Percentiles rank a stretch among this genome's conserved stretches.
These are phyloP conservation scores for Leishmania mexicana DNA, from an alignment of 208 protist species.

Conservation along the genomic window DNA sequence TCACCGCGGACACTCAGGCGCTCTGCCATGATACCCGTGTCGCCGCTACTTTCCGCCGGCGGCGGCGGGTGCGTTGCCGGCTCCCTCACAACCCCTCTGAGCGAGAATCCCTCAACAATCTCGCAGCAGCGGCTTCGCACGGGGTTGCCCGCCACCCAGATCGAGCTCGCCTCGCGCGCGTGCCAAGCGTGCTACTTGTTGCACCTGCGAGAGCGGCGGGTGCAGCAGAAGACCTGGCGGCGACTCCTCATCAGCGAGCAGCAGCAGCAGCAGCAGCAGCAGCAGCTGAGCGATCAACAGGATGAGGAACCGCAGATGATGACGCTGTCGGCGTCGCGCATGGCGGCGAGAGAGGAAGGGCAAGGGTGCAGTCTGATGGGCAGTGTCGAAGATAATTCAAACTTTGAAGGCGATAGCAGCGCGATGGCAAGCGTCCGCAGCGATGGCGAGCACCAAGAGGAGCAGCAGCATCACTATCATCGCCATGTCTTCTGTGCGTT, in stretches of 20 bases:
- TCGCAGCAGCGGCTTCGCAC: background rate
- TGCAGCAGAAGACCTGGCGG: conserved; percentile 12
- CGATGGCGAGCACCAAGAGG: background rate
- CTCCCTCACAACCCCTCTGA: background rate
- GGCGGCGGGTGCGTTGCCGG: background rate
- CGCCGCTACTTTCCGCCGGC: conserved; percentile 2
- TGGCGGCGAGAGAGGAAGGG: background rate
- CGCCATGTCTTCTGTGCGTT: background rate
- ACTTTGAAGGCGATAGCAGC: conserved; percentile 7
- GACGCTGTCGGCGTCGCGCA: background rate
- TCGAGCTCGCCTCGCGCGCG: conserved; percentile 30
- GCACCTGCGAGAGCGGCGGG: conserved; percentile 20
- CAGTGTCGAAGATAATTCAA: background rate
- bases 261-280: conserved; percentile 16
- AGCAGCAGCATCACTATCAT: background rate
- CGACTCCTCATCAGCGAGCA: conserved; percentile 18
- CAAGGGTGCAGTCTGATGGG: background rate
- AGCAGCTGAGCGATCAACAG: background rate
- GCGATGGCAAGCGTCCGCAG: background rate
- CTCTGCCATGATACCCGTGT: conserved; percentile 4
- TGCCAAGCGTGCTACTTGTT: conserved; percentile 29
- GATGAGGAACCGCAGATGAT: conserved; percentile 12
- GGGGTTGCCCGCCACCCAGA: background rate
- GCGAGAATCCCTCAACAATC: background rate
- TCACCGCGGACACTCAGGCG: background rate